These are phyloP conservation scores for Didymella pinodella DNA, from an alignment of 2,329 filamentous ascomycete species.

Conservation along the genomic window DNA sequence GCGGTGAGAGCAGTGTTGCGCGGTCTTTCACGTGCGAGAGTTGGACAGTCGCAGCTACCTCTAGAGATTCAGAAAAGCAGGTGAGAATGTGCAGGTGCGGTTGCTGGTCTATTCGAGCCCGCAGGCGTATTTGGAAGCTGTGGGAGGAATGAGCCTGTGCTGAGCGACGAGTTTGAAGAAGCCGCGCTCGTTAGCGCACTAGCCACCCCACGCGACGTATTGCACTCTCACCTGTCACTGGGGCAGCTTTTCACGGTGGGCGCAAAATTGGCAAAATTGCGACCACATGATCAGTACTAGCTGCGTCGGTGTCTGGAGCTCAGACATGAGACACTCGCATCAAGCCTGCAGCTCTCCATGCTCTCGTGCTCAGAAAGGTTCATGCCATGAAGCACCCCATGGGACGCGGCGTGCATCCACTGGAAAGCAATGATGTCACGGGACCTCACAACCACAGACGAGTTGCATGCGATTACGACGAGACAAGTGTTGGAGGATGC, in stretches of 20 bases:
- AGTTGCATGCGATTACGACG: slow-evolving; percentile 1
- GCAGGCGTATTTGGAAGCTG: slow-evolving; percentile 30
- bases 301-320: not conserved
- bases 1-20: slow-evolving; percentile 31
- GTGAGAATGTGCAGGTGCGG: slow-evolving; percentile 28
- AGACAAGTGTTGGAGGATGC: not conserved
- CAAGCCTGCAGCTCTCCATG: not conserved
- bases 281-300: not conserved
- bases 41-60: slow-evolving; percentile 30
- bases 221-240: slow-evolving; percentile 1
- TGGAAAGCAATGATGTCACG: not conserved
- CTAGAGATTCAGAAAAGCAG: slow-evolving; percentile 32
- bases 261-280: not conserved
- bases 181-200: slow-evolving; percentile 21
- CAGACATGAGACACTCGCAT: not conserved
- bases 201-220: slow-evolving; percentile 11
- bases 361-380: not conserved
- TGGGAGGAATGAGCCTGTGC: slow-evolving; percentile 17
- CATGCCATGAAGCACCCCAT: too few relatives aligned
- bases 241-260: not conserved
- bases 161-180: slow-evolving; percentile 23
- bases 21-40: slow-evolving; percentile 30
- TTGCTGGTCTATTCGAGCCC: slow-evolving; percentile 34
- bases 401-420: not conserved
- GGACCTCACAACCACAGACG: not conserved